Evolutionary conservation across 306 rosid species (phyloP).

Genomic region (Pyrus bretschneideri): DNA sequence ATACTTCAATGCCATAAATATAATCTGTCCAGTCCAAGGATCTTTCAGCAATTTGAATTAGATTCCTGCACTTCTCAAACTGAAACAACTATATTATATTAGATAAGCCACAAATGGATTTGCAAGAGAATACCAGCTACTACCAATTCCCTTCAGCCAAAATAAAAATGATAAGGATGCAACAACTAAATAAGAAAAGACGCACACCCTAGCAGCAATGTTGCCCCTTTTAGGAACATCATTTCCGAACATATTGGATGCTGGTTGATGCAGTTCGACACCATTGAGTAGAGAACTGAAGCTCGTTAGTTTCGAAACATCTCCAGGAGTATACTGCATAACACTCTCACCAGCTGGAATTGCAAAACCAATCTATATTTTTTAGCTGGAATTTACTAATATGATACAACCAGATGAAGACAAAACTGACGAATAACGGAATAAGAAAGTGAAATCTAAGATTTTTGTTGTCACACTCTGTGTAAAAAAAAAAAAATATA

Average conservation of each 20-base stretch:
- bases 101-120: slow-evolving; percentile 16
- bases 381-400: background rate
- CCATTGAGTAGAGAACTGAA: slow-evolving; percentile 52
- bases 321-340: slow-evolving; percentile 76
- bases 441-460: background rate
- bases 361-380: slow-evolving; percentile 3
- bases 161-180: background rate
- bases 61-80: slow-evolving; percentile 74
- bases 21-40: slow-evolving; percentile 34
- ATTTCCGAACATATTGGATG: slow-evolving; percentile 37
- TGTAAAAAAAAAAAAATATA: no score
- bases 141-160: background rate
- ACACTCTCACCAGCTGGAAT: slow-evolving; percentile 57
- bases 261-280: slow-evolving; percentile 39
- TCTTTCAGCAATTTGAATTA: slow-evolving; percentile 56
- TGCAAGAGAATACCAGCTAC: slow-evolving; percentile 8
- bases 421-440: background rate
- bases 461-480: background rate
- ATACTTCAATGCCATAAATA: slow-evolving; percentile 78
- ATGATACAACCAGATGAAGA: slow-evolving; percentile 1
- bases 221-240: slow-evolving; percentile 32
- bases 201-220: slow-evolving; percentile 40
- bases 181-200: slow-evolving; percentile 8
- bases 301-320: slow-evolving; percentile 53
- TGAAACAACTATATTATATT: slow-evolving; percentile 38